Base-by-base conservation (phyloP, 2,329 filamentous ascomycete genomes). In the Phyllosticta citriasiana region DNA sequence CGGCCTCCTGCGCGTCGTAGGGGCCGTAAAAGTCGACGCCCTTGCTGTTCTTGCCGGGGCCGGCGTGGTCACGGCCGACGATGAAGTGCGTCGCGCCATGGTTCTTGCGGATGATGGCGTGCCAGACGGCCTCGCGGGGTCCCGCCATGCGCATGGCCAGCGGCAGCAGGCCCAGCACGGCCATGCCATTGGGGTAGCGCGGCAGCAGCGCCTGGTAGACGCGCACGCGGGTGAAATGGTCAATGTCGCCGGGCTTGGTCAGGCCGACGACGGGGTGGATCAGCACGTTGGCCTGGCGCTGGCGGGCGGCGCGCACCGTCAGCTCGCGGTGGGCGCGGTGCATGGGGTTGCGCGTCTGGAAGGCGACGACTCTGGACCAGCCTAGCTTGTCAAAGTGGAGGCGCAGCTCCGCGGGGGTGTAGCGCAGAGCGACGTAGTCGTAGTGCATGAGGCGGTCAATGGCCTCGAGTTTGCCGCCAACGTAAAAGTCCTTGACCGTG, bases 71-170 rank as follows among this genome's bases (percentile, higher is more conserved):
- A 80, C 94, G 91, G 64, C 94, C 94, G 67, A 99, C 92, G 70
- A 99, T 99, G 82, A 99, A 99, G 83, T 99, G 94, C 16, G 94
- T 97, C 55, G 93, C 91, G 71, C 94, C 94, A 80, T 97, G 92
- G 79, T 99, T 99, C 87, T 97, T 99, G 74, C 94, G 91, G 82
- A 99, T 99, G 72, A 99, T 96, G 72, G 94, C 94, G 82, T 99
- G 94, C 94, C 94, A 99, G 79, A 99, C 91, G 68, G 94, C 94
- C 82, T 99, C 94, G 68, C 94, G 90, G 65, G 94, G 94, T 70
- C 94, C 94, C 73, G 91, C 94, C 94, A 99, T 99, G 74, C 94
- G 89, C 94, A 99, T 99, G 70, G 94, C 94, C 66, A 99, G 84
- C 63, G 92, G 92, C 60, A 99, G 84, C 52, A 99, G 89, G 77